Conservation (phyloP, 2,329 filamentous ascomycete genomes). For the Fusarium sp. region DNA sequence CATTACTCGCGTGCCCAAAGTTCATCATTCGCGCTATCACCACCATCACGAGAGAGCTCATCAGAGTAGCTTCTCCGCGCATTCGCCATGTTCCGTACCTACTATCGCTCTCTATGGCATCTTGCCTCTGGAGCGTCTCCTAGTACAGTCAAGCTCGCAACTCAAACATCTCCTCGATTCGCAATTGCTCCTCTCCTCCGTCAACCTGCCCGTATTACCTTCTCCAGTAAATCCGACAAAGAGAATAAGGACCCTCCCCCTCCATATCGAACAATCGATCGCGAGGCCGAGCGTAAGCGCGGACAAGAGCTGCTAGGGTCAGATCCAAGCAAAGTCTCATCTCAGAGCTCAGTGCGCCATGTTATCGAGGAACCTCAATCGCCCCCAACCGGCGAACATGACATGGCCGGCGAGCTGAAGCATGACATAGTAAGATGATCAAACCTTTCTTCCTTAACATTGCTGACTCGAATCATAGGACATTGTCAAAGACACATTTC, state of each 20-base stretch:
- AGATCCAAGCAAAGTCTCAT: conserved; percentile 70
- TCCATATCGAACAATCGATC: conserved; percentile 57
- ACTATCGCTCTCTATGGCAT: conserved; percentile 40
- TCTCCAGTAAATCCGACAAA: conserved; percentile 41
- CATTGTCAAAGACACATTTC: conserved; percentile 77
- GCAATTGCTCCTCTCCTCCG: conserved; percentile 24
- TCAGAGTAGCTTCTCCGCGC: not conserved
- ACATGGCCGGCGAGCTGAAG: conserved; percentile 52
- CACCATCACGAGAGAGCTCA: not conserved
- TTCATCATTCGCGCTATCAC: conserved; percentile 3
- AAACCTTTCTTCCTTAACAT: accelerated
- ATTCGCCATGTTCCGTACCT: conserved; percentile 47
- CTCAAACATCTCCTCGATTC: conserved; percentile 14
- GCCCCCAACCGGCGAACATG: conserved; percentile 28
- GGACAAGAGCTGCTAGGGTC: conserved; percentile 67
- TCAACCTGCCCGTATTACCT: conserved; percentile 33
- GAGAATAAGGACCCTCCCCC: conserved; percentile 37
- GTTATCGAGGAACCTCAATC: conserved; percentile 54
- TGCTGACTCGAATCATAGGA: conserved; percentile 55
- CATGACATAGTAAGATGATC: conserved; percentile 67
- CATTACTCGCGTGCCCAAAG: conserved; percentile 10
- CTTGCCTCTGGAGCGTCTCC: conserved; percentile 33
- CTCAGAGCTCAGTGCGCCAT: conserved; percentile 66
- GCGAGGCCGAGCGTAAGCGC: conserved; percentile 66
- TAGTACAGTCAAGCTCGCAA: not conserved